A percentile compares a stretch with the other conserved stretches of the same genome.
Evolutionary conservation across 1,284 basidiomycete genomes (phyloP).

Genomic region (Ganoderma lucidum): DNA sequence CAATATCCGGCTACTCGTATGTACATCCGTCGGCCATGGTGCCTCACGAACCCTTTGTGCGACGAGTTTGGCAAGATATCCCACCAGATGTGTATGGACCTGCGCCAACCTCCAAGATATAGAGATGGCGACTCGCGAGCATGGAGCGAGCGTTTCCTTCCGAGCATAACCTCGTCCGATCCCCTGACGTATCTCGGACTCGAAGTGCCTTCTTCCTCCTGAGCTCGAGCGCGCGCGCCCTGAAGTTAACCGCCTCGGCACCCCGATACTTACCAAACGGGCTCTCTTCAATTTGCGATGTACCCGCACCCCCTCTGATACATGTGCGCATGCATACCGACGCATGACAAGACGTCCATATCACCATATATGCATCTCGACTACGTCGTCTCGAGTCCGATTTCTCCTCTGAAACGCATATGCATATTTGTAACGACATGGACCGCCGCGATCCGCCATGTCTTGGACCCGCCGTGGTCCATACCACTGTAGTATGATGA

Average conservation of each 20-base stretch:
- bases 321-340: not conserved
- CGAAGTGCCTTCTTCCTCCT: not conserved
- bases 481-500: not conserved
- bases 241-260: not conserved
- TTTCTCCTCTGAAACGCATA: not conserved
- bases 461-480: not conserved
- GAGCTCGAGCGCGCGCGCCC: not conserved
- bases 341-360: not conserved
- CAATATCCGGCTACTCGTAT: not conserved
- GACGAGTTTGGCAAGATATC: not conserved
- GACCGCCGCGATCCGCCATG: not conserved
- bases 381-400: not conserved
- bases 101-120: not conserved
- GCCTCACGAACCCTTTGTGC: not conserved
- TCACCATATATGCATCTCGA: not conserved
- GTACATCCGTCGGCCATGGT: not conserved
- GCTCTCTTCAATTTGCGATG: conserved; percentile 3
- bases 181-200: conserved; percentile 2
- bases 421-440: not conserved
- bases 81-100: not conserved
- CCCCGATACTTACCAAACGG: conserved; percentile 3
- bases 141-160: not conserved
- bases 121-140: not conserved
- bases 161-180: conserved; percentile 3
- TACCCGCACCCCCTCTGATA: not conserved